Evolutionary conservation across 306 rosid genomes (phyloP), one percentile per base, ranked within the genome.

Genomic region (Vigna mungo): DNA sequence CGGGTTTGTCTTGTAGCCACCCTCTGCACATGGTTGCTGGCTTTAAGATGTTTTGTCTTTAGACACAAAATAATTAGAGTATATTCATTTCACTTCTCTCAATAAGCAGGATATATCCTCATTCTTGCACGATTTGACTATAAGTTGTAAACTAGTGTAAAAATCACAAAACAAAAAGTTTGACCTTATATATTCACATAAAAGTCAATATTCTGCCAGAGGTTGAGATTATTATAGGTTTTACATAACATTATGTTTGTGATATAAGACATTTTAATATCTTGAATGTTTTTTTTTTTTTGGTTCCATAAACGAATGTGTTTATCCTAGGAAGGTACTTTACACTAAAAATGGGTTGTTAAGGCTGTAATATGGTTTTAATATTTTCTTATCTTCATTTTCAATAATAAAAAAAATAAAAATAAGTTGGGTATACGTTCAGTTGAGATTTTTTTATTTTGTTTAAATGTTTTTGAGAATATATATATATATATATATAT

Each of bases 1-100:
- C 23, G 10, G 10, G 74, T 54, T 54, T 66, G 55, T 53, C 46
- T 14, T 52, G 2, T 21, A 9, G 56, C 56, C 17, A 46, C 2
- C 61, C 49, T 0, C 62, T 34, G 43, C 64, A 76, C 80, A 65
- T 76, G 80, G 12, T 52, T 76, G 30, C 32, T 12, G 25, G 20
- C 30, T 44, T 46, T n/a, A 4, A 12, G 44, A 60, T 67, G 54
- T 59, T 18, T 60, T 46, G 16, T 61, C 34, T 15, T 46, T 15
- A 6, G 55, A 67, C 21, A 12, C 18, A 18, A 66, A 25, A 43
- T 66, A 12, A 36, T 65, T 10, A 2, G 7, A n/a, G 5, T 18
- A 43, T 34, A 61, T 61, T 16, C 71, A 20, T 41, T 20, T 12
- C 71, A 32, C 17, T 41, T 17, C 30, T 10, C 5, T 39, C 32